Conservation (phyloP, 345 rosid species). For the Barbarea vulgaris region DNA sequence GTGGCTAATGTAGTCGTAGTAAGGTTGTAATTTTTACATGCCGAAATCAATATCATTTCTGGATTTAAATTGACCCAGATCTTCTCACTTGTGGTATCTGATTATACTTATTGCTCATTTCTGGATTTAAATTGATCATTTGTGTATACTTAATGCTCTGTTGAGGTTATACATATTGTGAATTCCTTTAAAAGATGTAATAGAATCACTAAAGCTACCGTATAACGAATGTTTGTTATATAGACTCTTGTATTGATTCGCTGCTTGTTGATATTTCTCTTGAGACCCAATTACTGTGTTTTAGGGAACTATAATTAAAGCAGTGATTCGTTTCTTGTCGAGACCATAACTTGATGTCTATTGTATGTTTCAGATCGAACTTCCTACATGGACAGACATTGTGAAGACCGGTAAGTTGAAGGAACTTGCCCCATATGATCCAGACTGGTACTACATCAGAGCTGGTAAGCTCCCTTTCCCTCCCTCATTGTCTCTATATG, state of each 20-base stretch:
- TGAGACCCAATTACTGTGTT: too few species aligned
- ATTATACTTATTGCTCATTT: too few species aligned
- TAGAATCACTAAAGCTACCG: neutral
- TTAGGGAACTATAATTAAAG: neutral
- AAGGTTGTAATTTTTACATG: neutral
- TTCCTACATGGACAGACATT: constrained; percentile 86
- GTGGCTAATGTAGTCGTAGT: neutral
- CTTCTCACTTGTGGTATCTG: neutral
- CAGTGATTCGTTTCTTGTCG: too few species aligned
- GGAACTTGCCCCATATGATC: constrained; percentile 96
- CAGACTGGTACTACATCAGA: constrained; percentile 84
- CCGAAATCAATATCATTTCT: neutral
- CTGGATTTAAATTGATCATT: too few species aligned
- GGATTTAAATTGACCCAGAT: neutral
- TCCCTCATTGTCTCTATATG: neutral
- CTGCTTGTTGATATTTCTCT: neutral
- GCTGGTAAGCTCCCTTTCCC: constrained; percentile 51
- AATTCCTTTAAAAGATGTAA: too few species aligned
- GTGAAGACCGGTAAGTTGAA: constrained; percentile 78
- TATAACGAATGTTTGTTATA: too few species aligned
- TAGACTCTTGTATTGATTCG: too few species aligned
- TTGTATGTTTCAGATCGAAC: constrained; percentile 61
- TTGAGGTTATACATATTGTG: neutral
- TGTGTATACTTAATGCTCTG: neutral
- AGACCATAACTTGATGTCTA: neutral